Evolutionary conservation across 805 yeast species (phyloP).

Genomic region (Kockiozyma suomiensis): DNA sequence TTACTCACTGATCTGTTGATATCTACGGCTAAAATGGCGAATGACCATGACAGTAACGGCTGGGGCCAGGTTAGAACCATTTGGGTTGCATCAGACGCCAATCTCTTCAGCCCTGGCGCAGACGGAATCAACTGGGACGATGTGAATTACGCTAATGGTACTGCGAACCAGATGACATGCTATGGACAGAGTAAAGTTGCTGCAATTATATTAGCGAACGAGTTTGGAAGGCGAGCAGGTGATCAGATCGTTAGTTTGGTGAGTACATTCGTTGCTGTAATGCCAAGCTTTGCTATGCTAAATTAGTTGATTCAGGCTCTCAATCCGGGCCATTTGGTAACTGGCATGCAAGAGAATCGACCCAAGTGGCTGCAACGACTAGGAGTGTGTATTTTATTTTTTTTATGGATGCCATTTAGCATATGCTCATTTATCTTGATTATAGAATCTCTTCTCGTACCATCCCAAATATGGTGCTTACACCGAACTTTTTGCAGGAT

Average conservation of each 20-base stretch:
- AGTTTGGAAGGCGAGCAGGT: conserved; percentile 15
- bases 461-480: conserved; percentile 47
- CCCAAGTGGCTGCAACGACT: conserved; percentile 28
- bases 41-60: background rate
- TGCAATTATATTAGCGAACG: conserved; percentile 35
- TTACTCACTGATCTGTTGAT: conserved; percentile 46
- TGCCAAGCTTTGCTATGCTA: too few relatives aligned
- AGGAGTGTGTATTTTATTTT: conserved; percentile 17
- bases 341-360: conserved; percentile 33
- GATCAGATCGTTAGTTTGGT: conserved; percentile 28
- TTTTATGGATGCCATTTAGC: background rate
- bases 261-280: background rate
- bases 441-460: conserved; percentile 21
- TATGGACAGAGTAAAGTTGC: conserved; percentile 53
- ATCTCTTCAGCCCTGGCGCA: conserved; percentile 38
- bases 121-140: conserved; percentile 46
- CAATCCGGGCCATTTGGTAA: conserved; percentile 30
- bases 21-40: conserved; percentile 39
- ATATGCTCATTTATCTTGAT: background rate
- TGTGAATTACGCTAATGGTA: conserved; percentile 35
- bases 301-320: conserved; percentile 9
- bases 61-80: conserved; percentile 47
- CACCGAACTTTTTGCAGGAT: conserved; percentile 50
- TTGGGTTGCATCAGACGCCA: conserved; percentile 51
- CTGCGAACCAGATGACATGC: conserved; percentile 22